phyloP scores from a whole-genome alignment of 1,139 yeast genomes.

The Suhomyces anneliseae region DNA sequence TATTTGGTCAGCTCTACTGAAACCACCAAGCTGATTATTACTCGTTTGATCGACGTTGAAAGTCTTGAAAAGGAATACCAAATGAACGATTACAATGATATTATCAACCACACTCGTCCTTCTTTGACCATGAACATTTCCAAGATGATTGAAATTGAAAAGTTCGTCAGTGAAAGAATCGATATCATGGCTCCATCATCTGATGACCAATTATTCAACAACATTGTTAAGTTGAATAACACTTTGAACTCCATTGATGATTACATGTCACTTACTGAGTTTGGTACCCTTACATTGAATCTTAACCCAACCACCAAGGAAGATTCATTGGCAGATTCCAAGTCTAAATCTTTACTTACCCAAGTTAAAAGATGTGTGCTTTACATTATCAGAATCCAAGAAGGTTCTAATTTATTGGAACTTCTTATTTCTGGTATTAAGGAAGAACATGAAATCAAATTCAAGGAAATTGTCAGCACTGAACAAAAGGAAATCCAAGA shows the following conservation, averaged over 20 bases:
- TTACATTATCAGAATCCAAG: constrained; percentile 81
- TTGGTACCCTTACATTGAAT: constrained; percentile 38
- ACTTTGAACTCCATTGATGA: constrained; percentile 41
- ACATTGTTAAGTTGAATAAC: constrained; percentile 37
- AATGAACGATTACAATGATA: constrained; percentile 68
- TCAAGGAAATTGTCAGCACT: constrained; percentile 51
- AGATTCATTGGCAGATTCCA: constrained; percentile 44
- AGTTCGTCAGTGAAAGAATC: constrained; percentile 53
- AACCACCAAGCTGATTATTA: constrained; percentile 44
- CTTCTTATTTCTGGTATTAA: constrained; percentile 70
- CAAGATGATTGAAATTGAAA: constrained; percentile 64
- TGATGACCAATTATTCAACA: constrained; percentile 58
- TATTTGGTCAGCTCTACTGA: constrained; percentile 56
- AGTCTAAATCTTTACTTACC: constrained; percentile 58
- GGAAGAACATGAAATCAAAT: constrained; percentile 64
- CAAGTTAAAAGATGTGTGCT: constrained; percentile 81
- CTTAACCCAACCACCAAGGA: constrained; percentile 55
- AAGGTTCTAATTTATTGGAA: constrained; percentile 70
- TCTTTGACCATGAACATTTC: constrained; percentile 59
- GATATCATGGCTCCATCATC: constrained; percentile 49
- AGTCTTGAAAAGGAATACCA: constrained; percentile 62
- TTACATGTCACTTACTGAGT: constrained; percentile 40
- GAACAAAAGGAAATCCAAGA: constrained; percentile 40
- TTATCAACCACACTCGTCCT: constrained; percentile 68
- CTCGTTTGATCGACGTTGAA: constrained; percentile 52